Evolutionary conservation across 2,329 filamentous ascomycete species (phyloP).

Genomic region (Pseudogymnoascus sp.): DNA sequence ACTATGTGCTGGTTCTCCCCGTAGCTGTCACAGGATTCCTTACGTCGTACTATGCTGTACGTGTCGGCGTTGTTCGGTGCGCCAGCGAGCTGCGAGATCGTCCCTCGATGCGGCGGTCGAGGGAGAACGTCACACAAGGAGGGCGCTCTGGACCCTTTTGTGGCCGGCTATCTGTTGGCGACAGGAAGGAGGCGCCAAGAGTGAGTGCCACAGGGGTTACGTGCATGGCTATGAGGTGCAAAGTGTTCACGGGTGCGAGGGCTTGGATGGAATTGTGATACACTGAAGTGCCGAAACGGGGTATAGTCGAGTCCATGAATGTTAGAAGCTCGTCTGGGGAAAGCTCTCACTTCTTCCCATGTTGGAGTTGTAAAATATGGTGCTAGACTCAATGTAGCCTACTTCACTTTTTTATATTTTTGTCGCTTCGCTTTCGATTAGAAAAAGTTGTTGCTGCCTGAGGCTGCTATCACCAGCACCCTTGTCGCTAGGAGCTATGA

Average conservation of each 20-base stretch:
- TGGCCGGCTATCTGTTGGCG: too few relatives aligned
- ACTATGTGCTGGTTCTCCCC: not conserved
- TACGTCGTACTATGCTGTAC: not conserved
- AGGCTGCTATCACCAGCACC: not conserved
- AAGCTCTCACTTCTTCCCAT: not conserved
- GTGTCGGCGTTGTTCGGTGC: not conserved
- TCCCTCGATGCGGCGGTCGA: not conserved
- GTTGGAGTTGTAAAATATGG: not conserved
- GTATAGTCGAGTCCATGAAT: not conserved
- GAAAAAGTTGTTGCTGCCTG: not conserved
- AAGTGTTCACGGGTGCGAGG: not conserved
- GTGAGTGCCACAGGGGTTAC: not conserved
- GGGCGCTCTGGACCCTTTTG: not conserved
- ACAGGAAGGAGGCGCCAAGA: not conserved
- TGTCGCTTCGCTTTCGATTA: not conserved
- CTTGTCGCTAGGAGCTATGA: slow-evolving; percentile 8
- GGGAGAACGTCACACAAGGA: not conserved
- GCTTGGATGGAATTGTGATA: not conserved
- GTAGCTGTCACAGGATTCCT: too few relatives aligned
- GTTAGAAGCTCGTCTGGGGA: not conserved
- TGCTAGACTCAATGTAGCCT: not conserved
- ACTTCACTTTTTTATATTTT: not conserved
- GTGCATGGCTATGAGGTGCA: not conserved
- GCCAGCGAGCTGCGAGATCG: not conserved
- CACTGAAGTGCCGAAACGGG: not conserved